A percentile compares a stretch with the other conserved stretches of the same genome.
These are phyloP conservation scores for Paramecium sonneborni DNA, from an alignment of 73 alveolate species.

Conservation along the genomic window DNA sequence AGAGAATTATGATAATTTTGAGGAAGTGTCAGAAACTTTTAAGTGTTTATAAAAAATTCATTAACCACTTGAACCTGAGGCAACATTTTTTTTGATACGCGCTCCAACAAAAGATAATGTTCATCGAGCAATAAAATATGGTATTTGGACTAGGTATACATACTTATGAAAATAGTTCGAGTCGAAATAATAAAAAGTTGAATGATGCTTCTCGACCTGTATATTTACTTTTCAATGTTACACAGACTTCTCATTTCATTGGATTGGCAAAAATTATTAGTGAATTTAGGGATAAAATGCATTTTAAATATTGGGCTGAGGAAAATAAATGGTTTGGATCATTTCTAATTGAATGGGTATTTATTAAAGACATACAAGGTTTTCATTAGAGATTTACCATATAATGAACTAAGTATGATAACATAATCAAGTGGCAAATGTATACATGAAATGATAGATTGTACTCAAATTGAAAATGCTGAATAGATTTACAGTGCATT, in stretches of 20 bases:
- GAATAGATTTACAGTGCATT: background rate
- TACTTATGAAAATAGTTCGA: background rate
- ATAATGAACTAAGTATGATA: constrained; percentile 29
- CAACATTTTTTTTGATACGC: constrained; percentile 66
- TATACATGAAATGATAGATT: constrained; percentile 23
- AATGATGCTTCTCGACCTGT: constrained; percentile 67
- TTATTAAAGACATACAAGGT: background rate
- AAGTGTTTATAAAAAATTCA: background rate
- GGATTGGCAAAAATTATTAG: constrained; percentile 67
- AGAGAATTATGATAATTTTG: background rate
- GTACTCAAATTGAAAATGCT: background rate
- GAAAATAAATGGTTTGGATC: constrained; percentile 71
- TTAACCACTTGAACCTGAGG: constrained; percentile 23
- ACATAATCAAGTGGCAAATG: constrained; percentile 14
- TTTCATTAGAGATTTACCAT: constrained; percentile 69
- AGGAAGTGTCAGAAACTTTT: background rate
- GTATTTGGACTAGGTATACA: constrained; percentile 64
- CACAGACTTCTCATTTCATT: constrained; percentile 51
- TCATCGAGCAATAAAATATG: constrained; percentile 62
- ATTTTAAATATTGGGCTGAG: constrained; percentile 70
- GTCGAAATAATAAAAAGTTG: constrained; percentile 63
- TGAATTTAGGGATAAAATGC: constrained; percentile 50
- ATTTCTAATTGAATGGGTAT: constrained; percentile 70
- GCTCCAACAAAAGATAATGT: constrained; percentile 63
- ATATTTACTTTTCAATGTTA: constrained; percentile 59